Evolutionary conservation across 164 flowering plant genomes (phyloP), one percentile per base, ranked within the genome.

Genomic region (Taxillus chinensis): DNA sequence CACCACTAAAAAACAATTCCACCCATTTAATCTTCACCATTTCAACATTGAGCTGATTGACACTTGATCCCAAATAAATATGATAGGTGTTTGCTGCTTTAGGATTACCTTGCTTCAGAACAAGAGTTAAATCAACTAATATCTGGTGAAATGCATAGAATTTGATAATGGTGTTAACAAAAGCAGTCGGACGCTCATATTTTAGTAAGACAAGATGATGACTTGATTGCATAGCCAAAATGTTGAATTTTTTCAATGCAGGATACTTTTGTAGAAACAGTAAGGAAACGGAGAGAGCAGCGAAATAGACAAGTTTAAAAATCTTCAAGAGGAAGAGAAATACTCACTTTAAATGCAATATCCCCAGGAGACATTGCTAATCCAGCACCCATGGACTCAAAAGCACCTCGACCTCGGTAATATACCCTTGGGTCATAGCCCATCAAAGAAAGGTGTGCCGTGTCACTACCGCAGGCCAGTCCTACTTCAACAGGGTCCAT

Each of bases 321-420:
- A 67, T 43, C 46, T 43, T 45, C 16, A 52, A 15, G 3, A 3
- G 27, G 55, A 27, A n/a, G 15, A 37, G 14, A 55, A 45, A 50
- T 14, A 62, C 64, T 2, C 55, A 90, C 98, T 83, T 93, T 93
- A 75, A 93, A 93, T 14, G 98, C 98, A 72, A 93, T 90, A 78
- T 93, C 98, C 38, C 98, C 97, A 41, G 98, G 98, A 16, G 89
- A 82, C 98, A 93, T 93, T 4, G 86, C 97, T 75, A 93, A 74
- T 43, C 98, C 98, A 65, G 98, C 95, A 61, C 98, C 97, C 98
- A 93, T 93, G 40, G 96, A 90, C 76, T 93, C 98, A 75, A 93
- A 93, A 2, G 98, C 92, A 64, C 98, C 98, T 45, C 97, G 82
- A 50, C 98, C 98, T 12, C 92, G 82, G 70, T 90, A 93, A 74